Percentiles rank a stretch among this genome's conserved stretches.
Conservation (phyloP, 164 flowering plant species). For the Nymphaea thermarum region DNA sequence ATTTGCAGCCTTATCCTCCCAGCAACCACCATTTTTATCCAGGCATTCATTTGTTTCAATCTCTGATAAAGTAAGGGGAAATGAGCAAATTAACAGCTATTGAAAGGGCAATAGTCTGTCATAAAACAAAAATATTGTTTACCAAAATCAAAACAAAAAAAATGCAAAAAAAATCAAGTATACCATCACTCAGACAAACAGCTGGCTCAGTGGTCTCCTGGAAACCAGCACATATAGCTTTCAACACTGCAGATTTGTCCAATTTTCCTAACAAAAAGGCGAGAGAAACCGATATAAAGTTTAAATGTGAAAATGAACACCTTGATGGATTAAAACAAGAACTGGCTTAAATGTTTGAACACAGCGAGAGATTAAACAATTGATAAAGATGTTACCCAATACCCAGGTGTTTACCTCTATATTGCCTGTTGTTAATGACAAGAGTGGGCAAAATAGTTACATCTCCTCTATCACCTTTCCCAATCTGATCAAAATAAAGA, state of each 20-base stretch:
- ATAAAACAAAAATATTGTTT: too few relatives aligned
- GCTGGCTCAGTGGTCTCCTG: conserved; percentile 92
- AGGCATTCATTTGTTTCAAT: conserved; percentile 88
- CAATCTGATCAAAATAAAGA: conserved; percentile 35
- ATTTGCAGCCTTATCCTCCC: conserved; percentile 68
- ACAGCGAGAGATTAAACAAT: neutral
- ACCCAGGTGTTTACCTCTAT: conserved; percentile 46
- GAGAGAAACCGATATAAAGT: neutral
- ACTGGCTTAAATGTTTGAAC: neutral
- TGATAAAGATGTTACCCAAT: neutral
- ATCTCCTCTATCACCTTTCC: conserved; percentile 87
- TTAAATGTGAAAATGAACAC: neutral
- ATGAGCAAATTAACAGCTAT: neutral
- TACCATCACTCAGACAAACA: conserved; percentile 72
- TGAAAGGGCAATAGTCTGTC: too few relatives aligned
- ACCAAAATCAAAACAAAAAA: neutral
- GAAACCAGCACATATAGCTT: conserved; percentile 91
- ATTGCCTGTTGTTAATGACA: conserved; percentile 79
- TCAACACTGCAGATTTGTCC: conserved; percentile 86
- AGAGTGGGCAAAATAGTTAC: conserved; percentile 97
- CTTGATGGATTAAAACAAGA: neutral
- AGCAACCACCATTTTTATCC: conserved; percentile 87
- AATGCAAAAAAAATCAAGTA: conserved; percentile 1
- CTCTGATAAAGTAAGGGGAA: conserved; percentile 24
- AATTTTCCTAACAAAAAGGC: conserved; percentile 55